Percentiles rank a stretch among this genome's conserved stretches.
Evolutionary conservation across 2,329 filamentous ascomycete species (phyloP).

Genomic region (Pezicula rhizophila): DNA sequence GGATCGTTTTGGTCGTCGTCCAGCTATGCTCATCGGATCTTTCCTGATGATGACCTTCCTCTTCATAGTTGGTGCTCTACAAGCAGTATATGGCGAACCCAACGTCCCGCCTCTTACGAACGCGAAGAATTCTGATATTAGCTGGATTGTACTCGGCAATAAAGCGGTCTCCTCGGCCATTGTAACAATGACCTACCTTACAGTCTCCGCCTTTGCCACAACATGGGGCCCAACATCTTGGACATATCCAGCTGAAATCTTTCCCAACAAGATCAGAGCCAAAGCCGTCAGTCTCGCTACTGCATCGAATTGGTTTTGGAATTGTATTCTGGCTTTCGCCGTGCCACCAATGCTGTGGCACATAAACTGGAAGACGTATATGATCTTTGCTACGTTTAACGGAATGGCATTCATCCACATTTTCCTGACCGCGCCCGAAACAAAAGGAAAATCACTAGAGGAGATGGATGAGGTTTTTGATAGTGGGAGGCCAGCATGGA

Average conservation of each 20-base stretch:
- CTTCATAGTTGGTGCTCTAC: constrained; percentile 56
- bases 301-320: constrained; percentile 69
- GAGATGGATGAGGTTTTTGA: constrained; percentile 72
- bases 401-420: constrained; percentile 62
- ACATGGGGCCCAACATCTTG: constrained; percentile 46
- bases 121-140: constrained; percentile 39
- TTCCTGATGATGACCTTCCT: constrained; percentile 57
- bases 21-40: constrained; percentile 57
- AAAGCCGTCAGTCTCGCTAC: constrained; percentile 71
- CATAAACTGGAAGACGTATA: constrained; percentile 61
- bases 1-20: constrained; percentile 69
- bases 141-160: constrained; percentile 51
- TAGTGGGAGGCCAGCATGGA: constrained; percentile 53
- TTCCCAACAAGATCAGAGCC: constrained; percentile 62
- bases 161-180: constrained; percentile 53
- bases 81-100: constrained; percentile 51
- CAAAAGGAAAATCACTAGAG: constrained; percentile 67
- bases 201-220: constrained; percentile 62
- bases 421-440: constrained; percentile 60
- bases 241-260: constrained; percentile 62
- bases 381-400: constrained; percentile 72
- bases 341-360: constrained; percentile 44
- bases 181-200: constrained; percentile 66
- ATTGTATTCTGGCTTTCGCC: constrained; percentile 56
- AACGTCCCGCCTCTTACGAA: constrained; percentile 34